Evolutionary conservation across 495 filamentous ascomycete species (phyloP).

Genomic region (Penicillium subrubescens): DNA sequence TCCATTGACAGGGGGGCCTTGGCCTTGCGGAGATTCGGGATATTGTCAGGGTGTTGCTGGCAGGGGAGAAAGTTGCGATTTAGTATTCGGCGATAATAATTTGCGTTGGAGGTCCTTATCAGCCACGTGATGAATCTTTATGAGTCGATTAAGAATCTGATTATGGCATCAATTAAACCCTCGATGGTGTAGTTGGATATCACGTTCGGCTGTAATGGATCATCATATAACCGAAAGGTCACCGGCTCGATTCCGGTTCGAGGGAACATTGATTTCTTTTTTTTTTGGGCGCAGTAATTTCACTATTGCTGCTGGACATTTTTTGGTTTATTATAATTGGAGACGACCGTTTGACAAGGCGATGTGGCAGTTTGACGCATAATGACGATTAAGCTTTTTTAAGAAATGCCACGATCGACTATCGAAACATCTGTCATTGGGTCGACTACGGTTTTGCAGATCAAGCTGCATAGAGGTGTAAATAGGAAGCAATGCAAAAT

Average conservation of each 20-base stretch:
- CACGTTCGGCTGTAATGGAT: constrained; percentile 9
- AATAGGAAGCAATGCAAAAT: too few species aligned
- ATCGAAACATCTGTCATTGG: too few species aligned
- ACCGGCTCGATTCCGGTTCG: constrained; percentile 9
- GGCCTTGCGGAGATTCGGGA: not conserved
- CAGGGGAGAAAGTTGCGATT: constrained; percentile 11
- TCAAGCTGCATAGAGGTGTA: too few species aligned
- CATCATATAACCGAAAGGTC: constrained; percentile 6
- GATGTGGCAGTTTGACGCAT: too few species aligned
- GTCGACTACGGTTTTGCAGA: too few species aligned
- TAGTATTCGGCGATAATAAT: not conserved
- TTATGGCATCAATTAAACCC: constrained; percentile 5
- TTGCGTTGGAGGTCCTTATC: not conserved
- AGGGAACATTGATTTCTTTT: constrained; percentile 5
- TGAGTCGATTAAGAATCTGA: not conserved
- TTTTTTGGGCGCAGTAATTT: not conserved
- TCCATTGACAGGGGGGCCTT: constrained; percentile 33
- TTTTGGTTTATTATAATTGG: not conserved
- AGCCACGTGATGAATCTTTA: not conserved
- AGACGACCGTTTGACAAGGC: too few species aligned
- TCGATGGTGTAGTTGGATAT: constrained; percentile 9
- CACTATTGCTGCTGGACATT: not conserved
- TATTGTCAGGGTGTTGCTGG: not conserved
- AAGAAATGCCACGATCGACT: too few species aligned
- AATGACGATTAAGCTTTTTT: too few species aligned